A percentile compares a stretch with the other conserved stretches of the same genome.
These are phyloP conservation scores for Nicotiana obtusifolia DNA, from an alignment of 257 asterid species.

Conservation along the genomic window DNA sequence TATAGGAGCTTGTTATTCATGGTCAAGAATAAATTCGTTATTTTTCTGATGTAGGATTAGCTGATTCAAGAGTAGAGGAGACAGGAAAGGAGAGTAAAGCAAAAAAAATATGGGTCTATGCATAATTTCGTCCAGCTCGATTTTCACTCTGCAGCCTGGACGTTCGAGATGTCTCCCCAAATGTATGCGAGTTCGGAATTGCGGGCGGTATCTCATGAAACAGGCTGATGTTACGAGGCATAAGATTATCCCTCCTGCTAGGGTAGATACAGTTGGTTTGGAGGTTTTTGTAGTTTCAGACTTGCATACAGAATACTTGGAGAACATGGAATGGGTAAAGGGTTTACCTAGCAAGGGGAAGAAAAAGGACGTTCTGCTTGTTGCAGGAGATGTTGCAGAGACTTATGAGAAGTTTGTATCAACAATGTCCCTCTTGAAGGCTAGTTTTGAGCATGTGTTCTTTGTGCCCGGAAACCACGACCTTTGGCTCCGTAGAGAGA, in stretches of 20 bases:
- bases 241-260: conserved; percentile 28
- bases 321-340: conserved; percentile 68
- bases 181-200: conserved; percentile 12
- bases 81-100: neutral
- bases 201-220: conserved; percentile 4
- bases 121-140: conserved; percentile 25
- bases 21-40: neutral
- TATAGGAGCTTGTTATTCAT: neutral
- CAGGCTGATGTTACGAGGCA: conserved; percentile 30
- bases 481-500: conserved; percentile 76
- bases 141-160: conserved; percentile 16
- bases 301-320: conserved; percentile 74
- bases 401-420: conserved; percentile 45
- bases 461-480: conserved; percentile 89
- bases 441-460: conserved; percentile 58
- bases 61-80: neutral
- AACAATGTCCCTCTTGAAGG: conserved; percentile 70
- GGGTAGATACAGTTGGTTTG: conserved; percentile 21
- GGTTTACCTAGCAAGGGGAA: conserved; percentile 25
- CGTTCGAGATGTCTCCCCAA: conserved; percentile 6
- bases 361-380: conserved; percentile 50
- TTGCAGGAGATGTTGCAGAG: conserved; percentile 94
- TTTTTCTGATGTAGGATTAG: neutral
- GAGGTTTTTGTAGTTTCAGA: conserved; percentile 69
- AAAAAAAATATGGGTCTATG: conserved; percentile 28